Conservation (phyloP, 169 alveolate genomes). For the Perkinsus marinus region DNA sequence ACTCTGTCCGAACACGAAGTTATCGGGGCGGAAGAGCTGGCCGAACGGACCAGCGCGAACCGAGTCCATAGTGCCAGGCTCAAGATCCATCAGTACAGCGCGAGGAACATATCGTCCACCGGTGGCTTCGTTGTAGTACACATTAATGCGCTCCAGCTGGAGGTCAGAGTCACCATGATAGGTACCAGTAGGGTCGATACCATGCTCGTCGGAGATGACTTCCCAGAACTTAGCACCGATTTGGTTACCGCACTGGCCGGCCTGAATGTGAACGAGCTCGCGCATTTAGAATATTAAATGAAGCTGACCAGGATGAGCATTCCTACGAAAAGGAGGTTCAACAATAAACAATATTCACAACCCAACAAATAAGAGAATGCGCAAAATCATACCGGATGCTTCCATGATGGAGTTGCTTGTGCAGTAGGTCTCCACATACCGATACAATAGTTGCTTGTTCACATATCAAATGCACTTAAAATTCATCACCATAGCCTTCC, state of each 20-base stretch:
- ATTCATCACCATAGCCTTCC: slow-evolving; percentile 56
- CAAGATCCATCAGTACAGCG: slow-evolving; percentile 86
- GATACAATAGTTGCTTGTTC: no score
- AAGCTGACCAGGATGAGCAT: background rate
- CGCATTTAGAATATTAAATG: slow-evolving; percentile 61
- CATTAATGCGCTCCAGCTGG: slow-evolving; percentile 77
- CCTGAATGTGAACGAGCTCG: slow-evolving; percentile 94
- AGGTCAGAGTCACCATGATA: slow-evolving; percentile 85
- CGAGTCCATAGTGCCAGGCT: slow-evolving; percentile 94
- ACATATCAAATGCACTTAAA: background rate
- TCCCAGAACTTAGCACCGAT: slow-evolving; percentile 95
- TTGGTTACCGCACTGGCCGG: slow-evolving; percentile 94
- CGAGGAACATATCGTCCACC: slow-evolving; percentile 92
- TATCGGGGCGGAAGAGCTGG: slow-evolving; percentile 87
- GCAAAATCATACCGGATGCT: no score
- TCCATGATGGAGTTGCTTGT: no score
- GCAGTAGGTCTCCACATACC: no score
- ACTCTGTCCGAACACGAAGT: slow-evolving; percentile 88
- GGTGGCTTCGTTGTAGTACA: slow-evolving; percentile 86
- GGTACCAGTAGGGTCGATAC: slow-evolving; percentile 82
- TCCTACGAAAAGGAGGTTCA: no score
- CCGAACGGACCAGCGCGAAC: slow-evolving; percentile 93
- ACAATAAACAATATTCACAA: no score
- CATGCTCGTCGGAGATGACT: slow-evolving; percentile 90
- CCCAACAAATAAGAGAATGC: no score